Percentiles rank a stretch among this genome's conserved stretches.
Evolutionary conservation across 176 grass and related monocot genomes (phyloP).

Genomic region (Saccharum officinarum): DNA sequence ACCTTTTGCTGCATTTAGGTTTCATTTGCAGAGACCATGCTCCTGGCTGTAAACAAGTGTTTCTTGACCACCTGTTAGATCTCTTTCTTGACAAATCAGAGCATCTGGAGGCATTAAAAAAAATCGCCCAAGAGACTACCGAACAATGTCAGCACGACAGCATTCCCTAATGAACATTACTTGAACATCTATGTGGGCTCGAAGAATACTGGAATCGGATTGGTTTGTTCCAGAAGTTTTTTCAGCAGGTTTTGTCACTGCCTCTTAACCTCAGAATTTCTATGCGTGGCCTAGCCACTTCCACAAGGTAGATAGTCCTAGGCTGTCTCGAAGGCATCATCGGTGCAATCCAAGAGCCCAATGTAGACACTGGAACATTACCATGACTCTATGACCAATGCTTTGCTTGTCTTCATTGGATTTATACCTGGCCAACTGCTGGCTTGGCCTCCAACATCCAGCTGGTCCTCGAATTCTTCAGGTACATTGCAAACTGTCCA

Average conservation of each 20-base stretch:
- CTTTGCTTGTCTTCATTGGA: neutral
- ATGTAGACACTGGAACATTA: neutral
- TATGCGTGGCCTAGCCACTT: neutral
- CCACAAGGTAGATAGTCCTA: neutral
- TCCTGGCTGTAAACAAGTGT: neutral
- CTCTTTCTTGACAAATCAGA: neutral
- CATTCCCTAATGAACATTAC: slow-evolving; percentile 18
- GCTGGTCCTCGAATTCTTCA: neutral
- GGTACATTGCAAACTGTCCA: neutral
- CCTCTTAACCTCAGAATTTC: neutral
- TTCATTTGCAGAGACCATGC: neutral
- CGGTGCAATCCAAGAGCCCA: slow-evolving; percentile 9
- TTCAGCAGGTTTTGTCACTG: neutral
- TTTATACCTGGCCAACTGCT: neutral
- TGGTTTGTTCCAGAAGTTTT: neutral
- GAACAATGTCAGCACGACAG: neutral
- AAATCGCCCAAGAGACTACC: neutral
- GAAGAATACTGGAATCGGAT: slow-evolving; percentile 5
- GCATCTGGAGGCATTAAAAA: neutral
- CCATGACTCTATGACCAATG: too few species aligned
- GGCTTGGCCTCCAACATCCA: neutral
- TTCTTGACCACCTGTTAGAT: neutral
- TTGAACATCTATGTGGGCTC: neutral
- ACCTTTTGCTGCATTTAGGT: neutral
- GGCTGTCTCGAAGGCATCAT: neutral